phyloP scores from a whole-genome alignment of 345 rosid genomes.

The Hibiscus trionum region DNA sequence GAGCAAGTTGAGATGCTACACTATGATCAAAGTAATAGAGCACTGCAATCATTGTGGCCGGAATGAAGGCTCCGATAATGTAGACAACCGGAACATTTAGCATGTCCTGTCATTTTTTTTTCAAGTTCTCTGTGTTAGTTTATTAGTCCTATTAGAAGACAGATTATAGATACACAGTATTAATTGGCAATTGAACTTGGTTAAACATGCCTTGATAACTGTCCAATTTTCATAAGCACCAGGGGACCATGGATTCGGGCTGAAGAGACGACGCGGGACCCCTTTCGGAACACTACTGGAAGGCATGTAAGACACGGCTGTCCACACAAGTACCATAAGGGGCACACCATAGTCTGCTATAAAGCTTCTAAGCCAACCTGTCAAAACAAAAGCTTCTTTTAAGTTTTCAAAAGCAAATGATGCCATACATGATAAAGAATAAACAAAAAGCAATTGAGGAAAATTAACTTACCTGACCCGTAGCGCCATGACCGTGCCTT shows the following conservation, averaged over 20 bases:
- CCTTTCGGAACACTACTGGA: constrained; percentile 69
- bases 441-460: constrained; percentile 1
- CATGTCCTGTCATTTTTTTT: constrained; percentile 59
- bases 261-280: constrained; percentile 83
- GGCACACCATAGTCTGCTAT: constrained; percentile 97
- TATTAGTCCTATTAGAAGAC: neutral
- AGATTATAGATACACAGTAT: neutral
- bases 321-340: constrained; percentile 90
- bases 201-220: constrained; percentile 50
- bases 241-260: constrained; percentile 96
- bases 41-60: constrained; percentile 97
- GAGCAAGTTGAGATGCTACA: constrained; percentile 96
- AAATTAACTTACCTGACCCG: constrained; percentile 54
- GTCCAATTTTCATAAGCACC: constrained; percentile 94
- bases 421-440: neutral
- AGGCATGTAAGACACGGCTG: constrained; percentile 82
- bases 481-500: constrained; percentile 96
- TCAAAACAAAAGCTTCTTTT: constrained; percentile 7
- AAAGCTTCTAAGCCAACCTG: constrained; percentile 84
- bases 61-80: constrained; percentile 89
- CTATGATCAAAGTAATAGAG: constrained; percentile 96
- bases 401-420: constrained; percentile 9
- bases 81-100: constrained; percentile 61
- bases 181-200: neutral
- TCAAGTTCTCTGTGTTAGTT: constrained; percentile 3